Evolutionary conservation across 2,329 filamentous ascomycete species (phyloP).

Genomic region (Didymella keratinophila): DNA sequence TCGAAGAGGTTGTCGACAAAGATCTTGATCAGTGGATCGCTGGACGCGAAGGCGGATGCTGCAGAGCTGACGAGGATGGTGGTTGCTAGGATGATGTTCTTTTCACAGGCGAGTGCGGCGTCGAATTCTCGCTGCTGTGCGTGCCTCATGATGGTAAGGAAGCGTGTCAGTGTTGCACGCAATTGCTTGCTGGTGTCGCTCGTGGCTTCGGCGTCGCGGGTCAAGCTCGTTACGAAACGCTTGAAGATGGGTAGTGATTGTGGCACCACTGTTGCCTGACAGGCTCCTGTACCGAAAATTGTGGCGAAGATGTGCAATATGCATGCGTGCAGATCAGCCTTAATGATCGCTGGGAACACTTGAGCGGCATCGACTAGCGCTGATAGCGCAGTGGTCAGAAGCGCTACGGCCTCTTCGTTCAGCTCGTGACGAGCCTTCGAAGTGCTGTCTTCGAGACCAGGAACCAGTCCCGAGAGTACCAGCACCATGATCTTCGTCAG

Average conservation of each 20-base stretch:
- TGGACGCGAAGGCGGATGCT: conserved; percentile 73
- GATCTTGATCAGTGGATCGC: conserved; percentile 75
- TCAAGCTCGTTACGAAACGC: conserved; percentile 83
- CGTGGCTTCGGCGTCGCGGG: conserved; percentile 50
- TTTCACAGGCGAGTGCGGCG: conserved; percentile 84
- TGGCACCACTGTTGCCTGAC: conserved; percentile 87
- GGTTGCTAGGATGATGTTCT: conserved; percentile 87
- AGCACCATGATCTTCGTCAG: conserved; percentile 95
- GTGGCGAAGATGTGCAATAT: conserved; percentile 97
- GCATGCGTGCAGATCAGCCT: conserved; percentile 93
- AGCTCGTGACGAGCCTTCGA: conserved; percentile 72
- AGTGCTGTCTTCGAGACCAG: conserved; percentile 73
- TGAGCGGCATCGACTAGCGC: conserved; percentile 93
- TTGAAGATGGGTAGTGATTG: conserved; percentile 91
- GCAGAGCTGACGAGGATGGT: conserved; percentile 89
- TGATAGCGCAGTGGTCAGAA: conserved; percentile 81
- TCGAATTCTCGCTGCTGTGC: conserved; percentile 79
- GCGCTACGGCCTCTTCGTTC: conserved; percentile 83
- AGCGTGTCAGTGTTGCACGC: conserved; percentile 81
- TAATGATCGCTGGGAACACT: conserved; percentile 95
- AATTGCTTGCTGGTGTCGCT: conserved; percentile 72
- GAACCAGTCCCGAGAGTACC: conserved; percentile 85
- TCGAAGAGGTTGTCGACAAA: conserved; percentile 85
- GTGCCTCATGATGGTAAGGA: conserved; percentile 79
- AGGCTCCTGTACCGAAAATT: conserved; percentile 84